Percentiles rank a stretch among this genome's conserved stretches.
Evolutionary conservation across 495 filamentous ascomycete species (phyloP).

Genomic region (Halenospora varia): DNA sequence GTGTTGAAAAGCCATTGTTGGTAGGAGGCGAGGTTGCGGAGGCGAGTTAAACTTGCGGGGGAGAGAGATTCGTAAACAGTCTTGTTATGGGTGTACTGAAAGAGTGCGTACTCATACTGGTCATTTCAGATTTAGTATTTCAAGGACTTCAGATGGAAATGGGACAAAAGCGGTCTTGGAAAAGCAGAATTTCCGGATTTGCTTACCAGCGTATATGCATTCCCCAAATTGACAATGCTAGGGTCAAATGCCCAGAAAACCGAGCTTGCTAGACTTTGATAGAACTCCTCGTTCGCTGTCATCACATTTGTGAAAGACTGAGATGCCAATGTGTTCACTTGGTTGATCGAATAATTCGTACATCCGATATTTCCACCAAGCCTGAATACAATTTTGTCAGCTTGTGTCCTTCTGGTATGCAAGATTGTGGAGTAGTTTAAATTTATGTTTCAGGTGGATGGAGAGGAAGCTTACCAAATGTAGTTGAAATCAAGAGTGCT

Average conservation of each 20-base stretch:
- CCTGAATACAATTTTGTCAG: slow-evolving; percentile 9
- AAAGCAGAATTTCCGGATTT: no score
- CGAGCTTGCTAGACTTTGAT: slow-evolving; percentile 38
- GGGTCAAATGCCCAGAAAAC: slow-evolving; percentile 26
- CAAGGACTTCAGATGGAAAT: no score
- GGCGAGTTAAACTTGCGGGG: slow-evolving; percentile 40
- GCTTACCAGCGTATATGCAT: slow-evolving; percentile 16
- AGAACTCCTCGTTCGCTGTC: slow-evolving; percentile 42
- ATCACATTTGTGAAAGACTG: slow-evolving; percentile 34
- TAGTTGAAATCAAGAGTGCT: slow-evolving; percentile 46
- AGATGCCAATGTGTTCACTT: slow-evolving; percentile 36
- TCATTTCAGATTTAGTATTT: no score
- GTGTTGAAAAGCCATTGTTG: slow-evolving; percentile 57
- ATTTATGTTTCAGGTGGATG: no score
- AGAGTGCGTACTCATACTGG: slow-evolving; percentile 49
- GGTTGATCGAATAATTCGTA: slow-evolving; percentile 34
- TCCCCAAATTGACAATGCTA: slow-evolving; percentile 35
- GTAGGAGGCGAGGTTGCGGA: slow-evolving; percentile 53
- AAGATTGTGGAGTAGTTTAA: no score
- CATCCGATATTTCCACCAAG: slow-evolving; percentile 52
- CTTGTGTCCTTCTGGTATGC: no score
- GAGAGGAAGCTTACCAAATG: slow-evolving; percentile 39
- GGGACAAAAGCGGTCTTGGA: no score
- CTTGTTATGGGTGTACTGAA: slow-evolving; percentile 61
- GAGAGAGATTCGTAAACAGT: slow-evolving; percentile 40